Conservation (phyloP, 305 asterid genomes). For the Fraxinus angustifolia region DNA sequence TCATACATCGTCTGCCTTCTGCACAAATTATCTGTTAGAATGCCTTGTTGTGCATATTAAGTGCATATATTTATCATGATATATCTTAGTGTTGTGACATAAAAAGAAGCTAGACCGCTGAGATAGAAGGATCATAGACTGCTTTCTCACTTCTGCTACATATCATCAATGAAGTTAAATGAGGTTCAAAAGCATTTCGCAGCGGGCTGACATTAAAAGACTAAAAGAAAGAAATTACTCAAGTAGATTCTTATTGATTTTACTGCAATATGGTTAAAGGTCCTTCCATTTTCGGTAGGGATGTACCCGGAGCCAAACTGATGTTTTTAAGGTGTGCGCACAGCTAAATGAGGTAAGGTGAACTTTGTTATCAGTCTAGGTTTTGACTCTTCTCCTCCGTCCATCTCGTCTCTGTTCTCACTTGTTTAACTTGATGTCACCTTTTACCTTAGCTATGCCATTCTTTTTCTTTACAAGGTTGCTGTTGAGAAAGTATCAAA, state of each 20-base stretch:
- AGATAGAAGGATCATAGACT: conserved; percentile 5
- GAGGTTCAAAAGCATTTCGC: neutral
- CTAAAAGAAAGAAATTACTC: neutral
- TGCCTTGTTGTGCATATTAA: neutral
- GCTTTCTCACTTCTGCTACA: neutral
- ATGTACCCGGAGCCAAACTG: conserved; percentile 26
- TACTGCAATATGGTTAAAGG: conserved; percentile 4
- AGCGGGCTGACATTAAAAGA: neutral
- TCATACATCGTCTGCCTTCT: neutral
- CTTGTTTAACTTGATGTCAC: neutral
- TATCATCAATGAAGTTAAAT: neutral
- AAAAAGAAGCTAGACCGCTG: neutral
- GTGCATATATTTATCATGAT: neutral
- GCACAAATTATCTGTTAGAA: neutral
- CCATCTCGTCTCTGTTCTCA: neutral
- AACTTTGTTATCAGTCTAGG: neutral
- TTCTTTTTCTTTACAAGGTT: conserved; percentile 25
- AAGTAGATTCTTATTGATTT: conserved; percentile 4
- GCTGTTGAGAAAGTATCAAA: conserved; percentile 31
- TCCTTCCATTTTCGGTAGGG: conserved; percentile 24
- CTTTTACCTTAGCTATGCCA: conserved; percentile 6
- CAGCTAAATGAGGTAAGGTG: conserved; percentile 35
- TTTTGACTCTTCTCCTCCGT: neutral
- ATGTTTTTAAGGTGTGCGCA: conserved; percentile 33
- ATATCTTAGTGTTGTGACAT: neutral